Evolutionary conservation across 306 rosid genomes (phyloP).

Genomic region (Amphicarpaea edgeworthii): DNA sequence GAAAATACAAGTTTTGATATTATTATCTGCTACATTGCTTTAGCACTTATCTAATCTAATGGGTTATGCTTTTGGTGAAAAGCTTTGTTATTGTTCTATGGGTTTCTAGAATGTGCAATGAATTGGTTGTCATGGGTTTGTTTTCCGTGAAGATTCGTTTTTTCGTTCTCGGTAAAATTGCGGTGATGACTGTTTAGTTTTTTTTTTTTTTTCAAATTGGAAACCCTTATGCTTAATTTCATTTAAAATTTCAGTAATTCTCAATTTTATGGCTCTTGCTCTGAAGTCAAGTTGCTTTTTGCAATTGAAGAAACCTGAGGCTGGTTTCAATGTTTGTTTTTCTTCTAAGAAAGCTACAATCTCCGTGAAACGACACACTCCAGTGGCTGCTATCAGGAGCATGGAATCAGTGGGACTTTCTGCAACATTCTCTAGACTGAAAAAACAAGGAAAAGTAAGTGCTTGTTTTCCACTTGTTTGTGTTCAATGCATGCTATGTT

Average conservation of each 20-base stretch:
- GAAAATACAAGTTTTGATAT: neutral
- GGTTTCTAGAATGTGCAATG: conserved; percentile 23
- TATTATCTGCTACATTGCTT: conserved; percentile 32
- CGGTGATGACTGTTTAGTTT: neutral
- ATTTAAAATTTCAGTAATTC: conserved; percentile 35
- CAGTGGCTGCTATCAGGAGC: conserved; percentile 68
- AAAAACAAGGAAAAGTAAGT: conserved; percentile 69
- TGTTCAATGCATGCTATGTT: neutral
- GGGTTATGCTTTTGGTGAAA: neutral
- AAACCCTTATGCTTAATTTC: conserved; percentile 17
- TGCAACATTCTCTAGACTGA: conserved; percentile 74
- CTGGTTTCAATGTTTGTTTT: conserved; percentile 40
- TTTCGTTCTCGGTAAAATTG: neutral
- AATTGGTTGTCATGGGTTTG: no score
- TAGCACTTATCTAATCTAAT: neutral
- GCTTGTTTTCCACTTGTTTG: conserved; percentile 17
- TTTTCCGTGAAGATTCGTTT: neutral
- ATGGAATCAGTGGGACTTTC: conserved; percentile 67
- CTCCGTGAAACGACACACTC: conserved; percentile 53
- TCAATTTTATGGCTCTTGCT: conserved; percentile 59
- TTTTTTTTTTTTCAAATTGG: conserved; percentile 5
- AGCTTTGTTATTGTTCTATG: conserved; percentile 9
- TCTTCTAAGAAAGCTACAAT: conserved; percentile 44
- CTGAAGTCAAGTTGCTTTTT: conserved; percentile 65
- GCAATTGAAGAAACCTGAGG: conserved; percentile 57